Base-by-base conservation (phyloP, 108 stramenopile species). In the Bacterosira constricta region DNA sequence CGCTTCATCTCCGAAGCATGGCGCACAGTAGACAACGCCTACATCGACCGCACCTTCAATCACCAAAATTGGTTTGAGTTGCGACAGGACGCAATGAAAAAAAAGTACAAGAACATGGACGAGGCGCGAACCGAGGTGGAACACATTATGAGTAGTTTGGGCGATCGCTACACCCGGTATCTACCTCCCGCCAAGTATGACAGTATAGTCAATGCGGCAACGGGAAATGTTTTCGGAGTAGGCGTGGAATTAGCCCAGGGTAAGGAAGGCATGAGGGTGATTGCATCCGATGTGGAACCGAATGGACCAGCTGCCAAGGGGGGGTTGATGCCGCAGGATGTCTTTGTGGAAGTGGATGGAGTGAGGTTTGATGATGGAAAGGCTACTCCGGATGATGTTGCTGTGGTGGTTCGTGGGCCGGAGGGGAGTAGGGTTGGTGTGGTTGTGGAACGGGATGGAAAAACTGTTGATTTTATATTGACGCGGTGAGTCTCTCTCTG, bases 81-180 rank as follows among this genome's bases (percentile, higher is more conserved):
- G 52, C 81, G 97, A 8, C 89, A 96, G 66, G 69, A 86, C 13
- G 73, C 77, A 2, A 65, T 98, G 35, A 71, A 60, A 62, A 73
- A 63, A 66, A 85, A 92, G 61, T 88, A 94, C 81, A 87, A 90
- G 31, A 77, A 57, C 46, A 88, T 95, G 80, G 85, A 84, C 0
- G 87, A 95, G 79, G 91, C 91, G 17, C 80, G 79, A 30, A 72
- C 51, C 8, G 83, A 85, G 26, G 85, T 92, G 37, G 65, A 85
- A 8, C 45, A 65, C 8, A 90, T 96, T 80, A 66, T 97, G 27
- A 39, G 67, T 12, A 75, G 46, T 6, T 75, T 98, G 44, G 97
- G 97, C 2, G 98, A 98, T 80, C 83, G 91, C 54, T 98, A 98
- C 83, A 98, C 98, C 6, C 72, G 93, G 27, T 97, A 96, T 70